Conservation (phyloP, 202 grass and related monocot genomes). For the Panicum virgatum region DNA sequence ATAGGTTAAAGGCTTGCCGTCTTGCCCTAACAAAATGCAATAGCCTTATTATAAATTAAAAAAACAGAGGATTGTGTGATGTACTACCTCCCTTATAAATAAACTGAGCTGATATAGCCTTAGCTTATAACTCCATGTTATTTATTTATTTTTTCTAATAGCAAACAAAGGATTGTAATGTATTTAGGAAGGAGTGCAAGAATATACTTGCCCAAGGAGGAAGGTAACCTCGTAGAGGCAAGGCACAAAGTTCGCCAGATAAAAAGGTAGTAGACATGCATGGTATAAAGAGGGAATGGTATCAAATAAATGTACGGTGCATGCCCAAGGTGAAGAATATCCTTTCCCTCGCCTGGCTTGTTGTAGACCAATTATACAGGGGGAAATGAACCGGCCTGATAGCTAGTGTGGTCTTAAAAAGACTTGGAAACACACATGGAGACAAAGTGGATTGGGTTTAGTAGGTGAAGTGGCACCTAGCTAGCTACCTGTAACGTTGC, state of each 20-base stretch:
- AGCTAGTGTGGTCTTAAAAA: neutral
- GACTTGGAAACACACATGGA: slow-evolving; percentile 1
- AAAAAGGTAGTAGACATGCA: no score
- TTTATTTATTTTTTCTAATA: neutral
- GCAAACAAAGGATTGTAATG: neutral
- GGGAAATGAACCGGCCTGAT: neutral
- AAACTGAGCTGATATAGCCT: no score
- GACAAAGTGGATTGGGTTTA: slow-evolving; percentile 1
- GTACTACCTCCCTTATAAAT: no score
- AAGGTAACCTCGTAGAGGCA: neutral
- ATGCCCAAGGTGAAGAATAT: slow-evolving; percentile 20
- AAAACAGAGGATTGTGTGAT: no score
- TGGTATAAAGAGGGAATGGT: neutral
- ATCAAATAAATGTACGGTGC: neutral
- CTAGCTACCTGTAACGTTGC: neutral
- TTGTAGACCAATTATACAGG: neutral
- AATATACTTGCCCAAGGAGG: slow-evolving; percentile 27
- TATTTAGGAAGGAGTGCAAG: neutral
- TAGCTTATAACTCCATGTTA: no score
- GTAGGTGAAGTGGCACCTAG: neutral
- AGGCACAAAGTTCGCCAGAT: neutral
- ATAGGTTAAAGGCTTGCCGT: no score
- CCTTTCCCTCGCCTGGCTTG: slow-evolving; percentile 2
- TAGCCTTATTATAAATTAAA: no score
- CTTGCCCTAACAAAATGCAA: no score